Base-by-base conservation (phyloP, 306 rosid species). In the Trifolium dubium region DNA sequence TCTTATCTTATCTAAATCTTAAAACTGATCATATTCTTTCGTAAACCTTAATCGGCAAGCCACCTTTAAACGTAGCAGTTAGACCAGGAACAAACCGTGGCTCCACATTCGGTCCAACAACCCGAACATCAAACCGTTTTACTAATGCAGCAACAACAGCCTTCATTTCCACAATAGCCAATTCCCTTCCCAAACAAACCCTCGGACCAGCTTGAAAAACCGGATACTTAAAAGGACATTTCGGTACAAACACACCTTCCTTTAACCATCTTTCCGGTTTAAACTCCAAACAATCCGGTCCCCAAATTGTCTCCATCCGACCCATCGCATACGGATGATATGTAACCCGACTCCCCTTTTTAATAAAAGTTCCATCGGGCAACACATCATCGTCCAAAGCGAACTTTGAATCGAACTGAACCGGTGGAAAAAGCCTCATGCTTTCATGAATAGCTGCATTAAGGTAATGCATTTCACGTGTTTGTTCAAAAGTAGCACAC, bases 251-350 rank as follows among this genome's bases (percentile, higher is more conserved):
- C 10, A 79, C 63, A 0, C 90, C 96, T 0, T 79, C 77, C 0
- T 63, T 73, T 69, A 94, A 34, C 99, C 99, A 94, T 73, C 99
- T 84, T 2, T 86, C 85, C 0, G 99, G 99, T 35, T 80, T 86
- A 76, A 92, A 94, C 5, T 86, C 79, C 0, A 83, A 50, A 50
- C 85, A 88, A 67, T 92, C 92, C 1, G 88, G 71, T 12, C 97
- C 99, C 99, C 99, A 94, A 5, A 91, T 53, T 0, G 35, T 69
- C 44, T 87, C 95, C 97, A 89, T 89, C 63, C 99, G 87, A n/a
- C 97, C 99, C 99, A 94, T 94, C 0, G 97, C 99, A 17, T 89
- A 94, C 0, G 95, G 96, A 67, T 94, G 97, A 64, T 89, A 94
- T 0, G 97, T 94, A 1, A 94, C 93, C 30, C 99, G 51, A 1